phyloP scores from a whole-genome alignment of 148 eudicot genomes.

The Heliamphora exappendiculata region DNA sequence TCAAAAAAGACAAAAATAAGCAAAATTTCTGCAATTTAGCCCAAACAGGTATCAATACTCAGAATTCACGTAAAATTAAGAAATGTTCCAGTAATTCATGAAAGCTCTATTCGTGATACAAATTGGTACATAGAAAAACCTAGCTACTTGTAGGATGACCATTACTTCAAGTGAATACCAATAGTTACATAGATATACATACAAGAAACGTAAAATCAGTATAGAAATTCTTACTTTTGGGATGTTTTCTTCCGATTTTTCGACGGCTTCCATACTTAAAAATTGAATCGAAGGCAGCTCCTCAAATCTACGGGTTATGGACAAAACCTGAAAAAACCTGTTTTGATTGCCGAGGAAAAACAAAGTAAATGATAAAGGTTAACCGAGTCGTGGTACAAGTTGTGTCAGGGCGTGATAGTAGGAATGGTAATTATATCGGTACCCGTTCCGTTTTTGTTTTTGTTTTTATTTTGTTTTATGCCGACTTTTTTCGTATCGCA shows the following conservation, averaged over 20 bases:
- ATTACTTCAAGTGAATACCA: background rate
- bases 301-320: background rate
- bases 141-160: background rate
- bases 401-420: no score
- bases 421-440: no score
- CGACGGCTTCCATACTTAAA: slow-evolving; percentile 1
- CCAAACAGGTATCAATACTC: background rate
- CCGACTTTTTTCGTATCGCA: no score
- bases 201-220: no score
- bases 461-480: no score
- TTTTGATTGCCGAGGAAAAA: background rate
- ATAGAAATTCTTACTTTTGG: background rate
- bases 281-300: background rate
- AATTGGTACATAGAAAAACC: background rate
- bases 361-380: background rate
- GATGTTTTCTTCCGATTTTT: slow-evolving; percentile 6
- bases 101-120: background rate
- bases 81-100: background rate
- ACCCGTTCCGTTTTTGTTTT: no score
- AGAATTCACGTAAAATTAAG: background rate
- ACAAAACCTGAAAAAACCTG: background rate
- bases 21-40: background rate
- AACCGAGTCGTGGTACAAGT: background rate
- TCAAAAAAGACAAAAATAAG: background rate
- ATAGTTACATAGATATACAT: background rate